phyloP scores from a whole-genome alignment of 2,329 filamentous ascomycete species.

The Pseudogymnoascus verrucosus region DNA sequence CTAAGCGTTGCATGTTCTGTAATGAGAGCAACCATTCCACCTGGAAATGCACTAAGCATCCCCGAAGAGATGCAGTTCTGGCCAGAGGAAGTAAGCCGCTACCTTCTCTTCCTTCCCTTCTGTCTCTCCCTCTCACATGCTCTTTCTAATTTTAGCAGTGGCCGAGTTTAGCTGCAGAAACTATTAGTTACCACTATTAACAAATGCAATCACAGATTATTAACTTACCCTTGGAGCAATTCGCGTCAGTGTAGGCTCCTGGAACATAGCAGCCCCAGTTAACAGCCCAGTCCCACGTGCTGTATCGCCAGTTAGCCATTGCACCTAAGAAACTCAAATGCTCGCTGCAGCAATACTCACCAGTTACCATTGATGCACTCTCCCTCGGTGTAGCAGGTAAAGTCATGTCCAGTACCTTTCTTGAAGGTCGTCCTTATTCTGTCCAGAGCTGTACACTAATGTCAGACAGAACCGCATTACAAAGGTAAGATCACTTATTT shows the following conservation, averaged over 20 bases:
- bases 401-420: neutral
- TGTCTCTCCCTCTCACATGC: neutral
- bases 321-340: neutral
- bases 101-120: too few relatives aligned
- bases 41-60: too few relatives aligned
- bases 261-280: neutral
- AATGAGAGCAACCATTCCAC: too few relatives aligned
- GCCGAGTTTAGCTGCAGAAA: neutral
- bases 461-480: neutral
- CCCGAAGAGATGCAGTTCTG: too few relatives aligned
- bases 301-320: neutral
- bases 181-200: neutral
- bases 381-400: neutral
- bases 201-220: neutral
- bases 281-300: constrained; percentile 2
- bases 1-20: too few relatives aligned
- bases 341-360: neutral
- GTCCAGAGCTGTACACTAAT: neutral
- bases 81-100: too few relatives aligned
- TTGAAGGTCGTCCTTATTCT: neutral
- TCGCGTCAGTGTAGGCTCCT: neutral
- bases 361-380: neutral
- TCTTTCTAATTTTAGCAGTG: neutral
- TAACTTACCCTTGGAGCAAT: neutral
- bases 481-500: neutral